Percentiles rank a stretch among this genome's conserved stretches.
These are phyloP conservation scores for Ustilago shanxiensis DNA, from an alignment of 1,284 basidiomycete species.

Conservation along the genomic window DNA sequence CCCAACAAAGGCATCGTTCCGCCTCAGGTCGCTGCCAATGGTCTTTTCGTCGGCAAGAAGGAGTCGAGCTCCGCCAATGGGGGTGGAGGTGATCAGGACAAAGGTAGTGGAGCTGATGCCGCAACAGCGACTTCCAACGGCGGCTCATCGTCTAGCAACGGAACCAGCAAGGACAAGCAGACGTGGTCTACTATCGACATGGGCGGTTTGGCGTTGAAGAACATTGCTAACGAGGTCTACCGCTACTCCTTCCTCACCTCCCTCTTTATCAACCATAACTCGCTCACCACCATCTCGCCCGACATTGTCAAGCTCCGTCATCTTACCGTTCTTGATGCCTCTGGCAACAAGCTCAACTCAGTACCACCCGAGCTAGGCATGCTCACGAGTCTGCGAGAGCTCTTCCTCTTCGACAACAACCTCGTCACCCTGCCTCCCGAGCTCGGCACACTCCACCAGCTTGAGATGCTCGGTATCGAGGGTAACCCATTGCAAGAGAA, in stretches of 20 bases:
- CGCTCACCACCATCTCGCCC: constrained; percentile 82
- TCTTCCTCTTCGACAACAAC: constrained; percentile 96
- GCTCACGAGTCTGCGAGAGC: constrained; percentile 88
- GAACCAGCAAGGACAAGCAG: constrained; percentile 47
- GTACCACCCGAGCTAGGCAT: constrained; percentile 92
- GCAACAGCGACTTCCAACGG: constrained; percentile 30
- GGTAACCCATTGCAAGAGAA: constrained; percentile 90
- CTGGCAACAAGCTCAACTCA: constrained; percentile 84
- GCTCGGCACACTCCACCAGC: constrained; percentile 89
- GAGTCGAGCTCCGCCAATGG: constrained; percentile 44
- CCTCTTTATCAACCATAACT: constrained; percentile 97
- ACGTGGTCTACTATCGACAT: constrained; percentile 93
- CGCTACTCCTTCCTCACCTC: constrained; percentile 94
- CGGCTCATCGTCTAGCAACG: constrained; percentile 12
- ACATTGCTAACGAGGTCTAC: constrained; percentile 83
- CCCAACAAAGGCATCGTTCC: constrained; percentile 71
- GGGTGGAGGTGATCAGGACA: constrained; percentile 40
- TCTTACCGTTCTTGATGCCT: constrained; percentile 90
- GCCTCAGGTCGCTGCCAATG: constrained; percentile 69
- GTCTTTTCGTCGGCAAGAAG: constrained; percentile 69
- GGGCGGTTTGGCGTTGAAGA: constrained; percentile 94
- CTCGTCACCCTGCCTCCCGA: constrained; percentile 86
- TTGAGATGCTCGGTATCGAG: constrained; percentile 93
- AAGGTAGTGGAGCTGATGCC: constrained; percentile 27
- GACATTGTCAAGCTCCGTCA: constrained; percentile 87